These are phyloP conservation scores for Trypanosoma scelopori DNA, from an alignment of 208 protist species.

Conservation along the genomic window DNA sequence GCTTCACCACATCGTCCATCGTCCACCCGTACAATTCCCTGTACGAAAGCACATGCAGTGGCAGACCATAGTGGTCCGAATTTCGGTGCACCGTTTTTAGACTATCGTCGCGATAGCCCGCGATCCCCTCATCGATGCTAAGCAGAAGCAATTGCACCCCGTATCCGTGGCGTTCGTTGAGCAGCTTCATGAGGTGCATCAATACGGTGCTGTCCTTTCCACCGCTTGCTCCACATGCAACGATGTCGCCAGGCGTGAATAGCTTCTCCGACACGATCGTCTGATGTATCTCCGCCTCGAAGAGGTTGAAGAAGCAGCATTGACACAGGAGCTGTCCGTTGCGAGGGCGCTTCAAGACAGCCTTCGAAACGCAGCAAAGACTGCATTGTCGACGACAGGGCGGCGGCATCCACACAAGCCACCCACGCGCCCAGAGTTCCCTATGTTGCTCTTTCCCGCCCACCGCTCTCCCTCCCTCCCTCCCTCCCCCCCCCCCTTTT, in stretches of 20 bases:
- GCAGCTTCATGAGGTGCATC: conserved; percentile 90
- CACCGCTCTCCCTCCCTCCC: no score
- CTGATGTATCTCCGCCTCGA: conserved; percentile 96
- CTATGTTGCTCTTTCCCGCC: no score
- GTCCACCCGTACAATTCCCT: conserved; percentile 96
- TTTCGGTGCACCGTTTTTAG: conserved; percentile 96
- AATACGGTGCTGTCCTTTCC: conserved; percentile 98
- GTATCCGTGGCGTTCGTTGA: conserved; percentile 94
- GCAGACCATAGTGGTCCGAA: conserved; percentile 88
- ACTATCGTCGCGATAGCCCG: conserved; percentile 97
- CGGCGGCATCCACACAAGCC: conserved; percentile 5
- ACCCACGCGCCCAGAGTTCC: background rate
- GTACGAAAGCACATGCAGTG: conserved; percentile 95
- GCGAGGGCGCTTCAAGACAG: conserved; percentile 89
- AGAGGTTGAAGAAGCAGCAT: conserved; percentile 94
- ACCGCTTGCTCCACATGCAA: conserved; percentile 95
- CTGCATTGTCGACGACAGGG: conserved; percentile 36
- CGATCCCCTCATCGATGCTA: conserved; percentile 98
- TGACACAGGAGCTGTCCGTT: conserved; percentile 90
- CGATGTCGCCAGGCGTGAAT: conserved; percentile 87
- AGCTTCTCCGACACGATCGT: conserved; percentile 92
- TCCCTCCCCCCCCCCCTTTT: background rate
- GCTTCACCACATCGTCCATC: conserved; percentile 97
- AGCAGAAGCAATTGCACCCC: conserved; percentile 93
- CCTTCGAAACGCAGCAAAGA: conserved; percentile 48